Conservation (phyloP, 768 basidiomycete genomes). For the Cubamyces sp. region DNA sequence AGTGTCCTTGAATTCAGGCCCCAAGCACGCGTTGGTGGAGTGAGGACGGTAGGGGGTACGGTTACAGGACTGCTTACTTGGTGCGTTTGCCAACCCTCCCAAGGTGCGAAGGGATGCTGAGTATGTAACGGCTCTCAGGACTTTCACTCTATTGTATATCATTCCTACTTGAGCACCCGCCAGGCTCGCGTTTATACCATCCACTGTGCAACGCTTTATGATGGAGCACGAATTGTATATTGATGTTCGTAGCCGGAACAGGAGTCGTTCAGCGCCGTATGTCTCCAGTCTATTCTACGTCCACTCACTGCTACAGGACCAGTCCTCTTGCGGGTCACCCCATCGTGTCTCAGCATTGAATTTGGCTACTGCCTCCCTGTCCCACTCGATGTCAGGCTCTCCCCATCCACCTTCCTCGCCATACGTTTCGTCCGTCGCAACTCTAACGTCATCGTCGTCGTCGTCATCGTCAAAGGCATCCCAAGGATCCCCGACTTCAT, state of each 20-base stretch:
- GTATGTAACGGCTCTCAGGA: neutral
- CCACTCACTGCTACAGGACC: constrained; percentile 4
- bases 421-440: neutral
- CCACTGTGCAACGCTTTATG: neutral
- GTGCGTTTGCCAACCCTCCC: constrained; percentile 3
- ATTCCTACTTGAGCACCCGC: neutral
- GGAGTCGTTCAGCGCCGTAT: too few species aligned
- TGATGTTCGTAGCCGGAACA: neutral
- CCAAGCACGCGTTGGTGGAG: constrained; percentile 16
- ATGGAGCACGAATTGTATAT: neutral
- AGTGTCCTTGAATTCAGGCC: constrained; percentile 3
- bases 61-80: neutral
- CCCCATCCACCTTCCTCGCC: neutral
- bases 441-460: neutral
- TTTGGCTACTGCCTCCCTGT: neutral
- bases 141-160: constrained; percentile 2
- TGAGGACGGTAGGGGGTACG: neutral
- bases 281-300: neutral
- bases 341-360: neutral
- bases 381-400: neutral
- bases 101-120: neutral
- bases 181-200: constrained; percentile 14
- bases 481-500: constrained; percentile 8
- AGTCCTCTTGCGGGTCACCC: constrained; percentile 2
- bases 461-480: constrained; percentile 12